Base-by-base conservation (phyloP, 1,284 basidiomycete genomes). In the Cerrena zonata region DNA sequence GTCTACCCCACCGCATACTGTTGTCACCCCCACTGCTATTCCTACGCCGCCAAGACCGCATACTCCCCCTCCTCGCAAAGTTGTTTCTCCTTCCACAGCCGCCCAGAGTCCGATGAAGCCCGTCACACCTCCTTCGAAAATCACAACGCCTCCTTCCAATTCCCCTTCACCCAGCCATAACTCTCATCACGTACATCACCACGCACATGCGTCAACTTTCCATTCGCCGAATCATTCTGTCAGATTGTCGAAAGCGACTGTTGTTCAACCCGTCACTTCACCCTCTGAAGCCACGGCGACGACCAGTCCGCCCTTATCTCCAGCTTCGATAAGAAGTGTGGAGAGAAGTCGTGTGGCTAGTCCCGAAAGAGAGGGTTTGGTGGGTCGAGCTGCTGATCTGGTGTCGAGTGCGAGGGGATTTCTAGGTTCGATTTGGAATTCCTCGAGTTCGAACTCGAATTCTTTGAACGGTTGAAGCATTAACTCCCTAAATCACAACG, bases 381-480 rank as follows among this genome's bases (percentile, higher is more conserved):
- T 84, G n/a, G 76, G 76, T 39, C 80, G 83, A 56, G 84, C 84
- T 13, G 82, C 79, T n/a, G 83, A 81, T 47, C 82, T 86, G 25
- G 79, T 86, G 53, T 79, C 77, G 37, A 78, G 72, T 54, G 83
- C 84, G 10, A 76, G 84, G 5, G 79, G 81, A 21, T 82, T 79
- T 58, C 61, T 86, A 27, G 82, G 82, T 25, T 68, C 81, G 41
- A 82, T 69, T 52, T 68, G 65, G 66, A 64, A 58, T 51, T 53
- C 13, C 19, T 7, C 60, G 47, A 47, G 30, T 45, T n/a, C n/a
- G n/a, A n/a, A n/a, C n/a, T n/a, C n/a, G n/a, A n/a, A n/a, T n/a
- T n/a, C n/a, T n/a, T n/a, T n/a, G n/a, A n/a, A n/a, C n/a, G n/a
- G n/a, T n/a, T n/a, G n/a, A n/a, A n/a, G n/a, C n/a, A n/a, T n/a